Percentiles rank a stretch among this genome's conserved stretches.
Conservation (phyloP, 1,284 basidiomycete species). For the Apiotrichum montevideense region DNA sequence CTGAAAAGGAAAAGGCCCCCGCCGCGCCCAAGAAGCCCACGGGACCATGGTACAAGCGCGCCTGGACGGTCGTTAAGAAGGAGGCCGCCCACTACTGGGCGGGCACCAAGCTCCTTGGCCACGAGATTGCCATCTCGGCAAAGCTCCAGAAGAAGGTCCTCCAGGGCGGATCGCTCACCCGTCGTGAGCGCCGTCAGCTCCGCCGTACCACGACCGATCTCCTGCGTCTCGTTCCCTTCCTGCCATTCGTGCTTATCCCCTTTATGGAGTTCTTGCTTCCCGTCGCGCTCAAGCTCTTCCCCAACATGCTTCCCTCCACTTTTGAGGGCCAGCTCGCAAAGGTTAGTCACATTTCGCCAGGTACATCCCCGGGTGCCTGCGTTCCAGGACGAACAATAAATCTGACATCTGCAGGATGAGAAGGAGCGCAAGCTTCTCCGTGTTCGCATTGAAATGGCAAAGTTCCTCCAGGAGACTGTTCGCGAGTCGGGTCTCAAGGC, state of each 20-base stretch:
- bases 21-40: conserved; percentile 30
- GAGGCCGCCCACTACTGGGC: conserved; percentile 97
- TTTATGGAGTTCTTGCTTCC: conserved; percentile 99
- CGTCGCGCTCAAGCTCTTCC: conserved; percentile 93
- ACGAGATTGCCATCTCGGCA: conserved; percentile 85
- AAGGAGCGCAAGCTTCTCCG: conserved; percentile 93
- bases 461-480: conserved; percentile 96
- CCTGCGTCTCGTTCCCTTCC: conserved; percentile 86
- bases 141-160: conserved; percentile 88
- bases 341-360: conserved; percentile 49
- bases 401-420: conserved; percentile 62
- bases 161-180: conserved; percentile 82
- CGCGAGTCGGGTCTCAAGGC: conserved; percentile 88
- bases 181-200: conserved; percentile 89
- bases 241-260: conserved; percentile 90
- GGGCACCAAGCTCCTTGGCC: conserved; percentile 87
- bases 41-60: conserved; percentile 32
- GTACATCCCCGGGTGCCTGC: too few relatives aligned
- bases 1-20: conserved; percentile 63
- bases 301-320: conserved; percentile 96
- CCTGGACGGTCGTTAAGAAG: conserved; percentile 90
- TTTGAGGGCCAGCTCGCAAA: conserved; percentile 96
- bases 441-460: conserved; percentile 96
- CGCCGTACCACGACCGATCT: conserved; percentile 90
- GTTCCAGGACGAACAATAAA: too few relatives aligned